Evolutionary conservation across 1,284 basidiomycete species (phyloP).

Genomic region (Cerrena zonata): DNA sequence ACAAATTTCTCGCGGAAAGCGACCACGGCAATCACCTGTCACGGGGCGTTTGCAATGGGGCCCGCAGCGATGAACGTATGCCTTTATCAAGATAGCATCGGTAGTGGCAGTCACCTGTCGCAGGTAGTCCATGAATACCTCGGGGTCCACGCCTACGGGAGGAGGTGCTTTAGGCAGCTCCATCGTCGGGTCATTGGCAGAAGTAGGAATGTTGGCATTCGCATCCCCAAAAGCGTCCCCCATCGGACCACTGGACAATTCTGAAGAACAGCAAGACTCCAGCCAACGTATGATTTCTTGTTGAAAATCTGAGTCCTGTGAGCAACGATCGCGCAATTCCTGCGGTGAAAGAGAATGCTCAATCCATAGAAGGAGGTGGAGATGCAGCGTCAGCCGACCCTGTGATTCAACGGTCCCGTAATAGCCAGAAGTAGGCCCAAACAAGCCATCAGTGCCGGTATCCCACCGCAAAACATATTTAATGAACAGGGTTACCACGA

Average conservation of each 20-base stretch:
- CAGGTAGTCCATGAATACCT: conserved; percentile 20
- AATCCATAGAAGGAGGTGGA: conserved; percentile 31
- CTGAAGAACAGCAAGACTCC: neutral
- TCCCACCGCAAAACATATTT: conserved; percentile 27
- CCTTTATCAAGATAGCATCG: too few species aligned
- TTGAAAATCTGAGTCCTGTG: neutral
- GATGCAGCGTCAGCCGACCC: conserved; percentile 28
- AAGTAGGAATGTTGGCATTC: conserved; percentile 10
- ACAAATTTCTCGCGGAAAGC: too few species aligned
- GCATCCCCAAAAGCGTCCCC: too few species aligned
- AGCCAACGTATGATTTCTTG: neutral
- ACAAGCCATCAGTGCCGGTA: conserved; percentile 19
- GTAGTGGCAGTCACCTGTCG: conserved; percentile 19
- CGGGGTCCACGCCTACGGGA: conserved; percentile 26
- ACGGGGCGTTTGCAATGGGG: too few species aligned
- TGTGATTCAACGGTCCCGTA: conserved; percentile 34
- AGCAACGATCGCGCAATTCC: conserved; percentile 24
- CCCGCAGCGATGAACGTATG: too few species aligned
- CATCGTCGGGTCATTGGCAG: too few species aligned
- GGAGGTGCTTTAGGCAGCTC: conserved; percentile 3
- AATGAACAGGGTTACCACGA: conserved; percentile 21
- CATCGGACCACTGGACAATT: too few species aligned
- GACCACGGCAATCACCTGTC: too few species aligned
- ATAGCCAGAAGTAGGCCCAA: conserved; percentile 25
- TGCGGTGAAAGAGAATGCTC: conserved; percentile 22